A percentile compares a stretch with the other conserved stretches of the same genome.
These are phyloP conservation scores for Penicillium fimorum DNA, from an alignment of 495 filamentous ascomycete species.

Conservation along the genomic window DNA sequence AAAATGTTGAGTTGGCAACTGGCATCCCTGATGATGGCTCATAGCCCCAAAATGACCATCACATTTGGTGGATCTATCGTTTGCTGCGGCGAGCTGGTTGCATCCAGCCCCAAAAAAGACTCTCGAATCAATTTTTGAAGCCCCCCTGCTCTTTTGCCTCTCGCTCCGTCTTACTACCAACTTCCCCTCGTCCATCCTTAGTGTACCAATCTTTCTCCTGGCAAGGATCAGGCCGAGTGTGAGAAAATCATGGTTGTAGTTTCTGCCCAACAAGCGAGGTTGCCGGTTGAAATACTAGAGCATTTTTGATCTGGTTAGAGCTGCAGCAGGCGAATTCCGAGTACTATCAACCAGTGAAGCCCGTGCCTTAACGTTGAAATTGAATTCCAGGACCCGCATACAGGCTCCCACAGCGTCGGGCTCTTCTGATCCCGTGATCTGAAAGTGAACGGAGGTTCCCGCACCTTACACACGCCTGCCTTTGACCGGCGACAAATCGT, in stretches of 20 bases:
- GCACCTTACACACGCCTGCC: conserved; percentile 35
- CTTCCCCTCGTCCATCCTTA: conserved; percentile 21
- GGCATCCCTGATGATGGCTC: conserved; percentile 29
- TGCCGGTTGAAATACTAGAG: conserved; percentile 13
- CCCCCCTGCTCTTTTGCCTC: conserved; percentile 30
- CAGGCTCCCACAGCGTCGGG: conserved; percentile 41
- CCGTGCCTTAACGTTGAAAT: conserved; percentile 43
- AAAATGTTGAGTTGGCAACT: conserved; percentile 40
- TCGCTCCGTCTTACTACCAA: conserved; percentile 32
- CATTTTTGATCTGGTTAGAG: conserved; percentile 4
- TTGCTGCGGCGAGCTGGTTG: conserved; percentile 22
- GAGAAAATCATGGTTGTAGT: conserved; percentile 18
- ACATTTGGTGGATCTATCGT: conserved; percentile 24
- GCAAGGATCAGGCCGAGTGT: conserved; percentile 32
- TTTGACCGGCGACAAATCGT: conserved; percentile 42
- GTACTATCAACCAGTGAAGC: conserved; percentile 9
- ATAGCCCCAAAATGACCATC: conserved; percentile 26
- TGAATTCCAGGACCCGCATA: conserved; percentile 45
- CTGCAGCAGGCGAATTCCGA: conserved; percentile 12
- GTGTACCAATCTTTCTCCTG: conserved; percentile 27
- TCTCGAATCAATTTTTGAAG: conserved; percentile 33
- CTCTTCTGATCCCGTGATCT: conserved; percentile 45
- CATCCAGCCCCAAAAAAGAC: conserved; percentile 17
- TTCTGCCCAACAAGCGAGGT: conserved; percentile 32
- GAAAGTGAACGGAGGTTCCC: conserved; percentile 42